Base-by-base conservation (phyloP, 2,329 filamentous ascomycete species). In the Xylaria sp. region DNA sequence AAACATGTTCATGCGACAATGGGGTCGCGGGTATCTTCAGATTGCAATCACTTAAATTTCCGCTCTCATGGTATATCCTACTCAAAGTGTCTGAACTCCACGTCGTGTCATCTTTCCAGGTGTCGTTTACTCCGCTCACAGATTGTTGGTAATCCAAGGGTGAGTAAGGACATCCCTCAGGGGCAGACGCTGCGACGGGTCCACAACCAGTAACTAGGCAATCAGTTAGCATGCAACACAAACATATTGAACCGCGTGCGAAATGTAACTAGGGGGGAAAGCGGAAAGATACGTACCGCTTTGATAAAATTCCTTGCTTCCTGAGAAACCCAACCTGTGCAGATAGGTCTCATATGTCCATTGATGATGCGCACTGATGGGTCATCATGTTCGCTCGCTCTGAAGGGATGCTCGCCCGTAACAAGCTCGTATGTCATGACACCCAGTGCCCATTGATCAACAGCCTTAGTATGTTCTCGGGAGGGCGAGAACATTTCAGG, bases 381-480 rank as follows among this genome's bases (percentile, higher is more conserved):
- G 95, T 98, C 92, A 97, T 28, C 28, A 4, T 2, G 28, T 28
- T 94, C 15, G 77, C 98, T 95, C 81, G 98, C 95, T 28, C 28
- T 28, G 77, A 99, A 99, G 0, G 95, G 96, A n/a, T 95, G 94
- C 83, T 97, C 93, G 69, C 96, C 95, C 41, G 97, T 93, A 68
- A 99, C 82, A 76, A 99, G 98, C 82, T 99, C 95, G 76, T 98
- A 99, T 2, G 92, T 97, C 81, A 99, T 82, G 25, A 98, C 95
- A 25, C 95, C 95, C 76, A 99, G 84, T 78, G 92, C 95, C 95
- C 95, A 99, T 69, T 98, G 83, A 79, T 99, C 95, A 37, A 98
- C 93, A 83, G 97, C 98, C 78, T 98, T 94, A 69, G 89, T 92
- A 82, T 98, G 98, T 79, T 88, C 34, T 96, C 1, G 12, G 10